Conservation (phyloP, 2,329 filamentous ascomycete species). For the Botrytis byssoidea region DNA sequence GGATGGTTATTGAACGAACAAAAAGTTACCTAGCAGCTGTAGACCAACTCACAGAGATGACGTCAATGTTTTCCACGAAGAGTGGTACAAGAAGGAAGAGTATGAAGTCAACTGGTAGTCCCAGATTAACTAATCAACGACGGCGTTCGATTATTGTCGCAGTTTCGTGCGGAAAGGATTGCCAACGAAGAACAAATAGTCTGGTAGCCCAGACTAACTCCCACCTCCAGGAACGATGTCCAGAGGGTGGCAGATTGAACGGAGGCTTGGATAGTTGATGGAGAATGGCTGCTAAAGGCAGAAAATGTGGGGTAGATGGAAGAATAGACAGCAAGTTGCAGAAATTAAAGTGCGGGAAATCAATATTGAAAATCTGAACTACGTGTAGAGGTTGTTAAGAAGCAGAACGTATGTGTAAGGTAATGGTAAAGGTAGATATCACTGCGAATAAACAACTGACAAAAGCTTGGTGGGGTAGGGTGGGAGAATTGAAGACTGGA, state of each 20-base stretch:
- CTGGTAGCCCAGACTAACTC: not conserved
- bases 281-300: not conserved
- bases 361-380: not conserved
- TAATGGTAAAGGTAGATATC: not conserved
- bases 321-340: not conserved
- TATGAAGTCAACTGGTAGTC: not conserved
- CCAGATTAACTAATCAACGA: not conserved
- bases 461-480: not conserved
- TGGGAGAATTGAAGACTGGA: not conserved
- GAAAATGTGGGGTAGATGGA: not conserved
- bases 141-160: not conserved
- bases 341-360: not conserved
- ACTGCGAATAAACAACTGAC: not conserved
- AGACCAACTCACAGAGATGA: not conserved
- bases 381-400: not conserved
- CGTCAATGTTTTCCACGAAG: not conserved
- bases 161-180: not conserved
- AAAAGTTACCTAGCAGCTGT: fast-evolving
- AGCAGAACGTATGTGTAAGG: not conserved
- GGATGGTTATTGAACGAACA: not conserved
- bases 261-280: not conserved
- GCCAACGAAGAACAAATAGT: not conserved
- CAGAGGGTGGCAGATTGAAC: not conserved
- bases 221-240: not conserved
- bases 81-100: not conserved